A percentile compares a stretch with the other conserved stretches of the same genome.
These are phyloP conservation scores for Collariella sp. DNA, from an alignment of 495 filamentous ascomycete species.

Conservation along the genomic window DNA sequence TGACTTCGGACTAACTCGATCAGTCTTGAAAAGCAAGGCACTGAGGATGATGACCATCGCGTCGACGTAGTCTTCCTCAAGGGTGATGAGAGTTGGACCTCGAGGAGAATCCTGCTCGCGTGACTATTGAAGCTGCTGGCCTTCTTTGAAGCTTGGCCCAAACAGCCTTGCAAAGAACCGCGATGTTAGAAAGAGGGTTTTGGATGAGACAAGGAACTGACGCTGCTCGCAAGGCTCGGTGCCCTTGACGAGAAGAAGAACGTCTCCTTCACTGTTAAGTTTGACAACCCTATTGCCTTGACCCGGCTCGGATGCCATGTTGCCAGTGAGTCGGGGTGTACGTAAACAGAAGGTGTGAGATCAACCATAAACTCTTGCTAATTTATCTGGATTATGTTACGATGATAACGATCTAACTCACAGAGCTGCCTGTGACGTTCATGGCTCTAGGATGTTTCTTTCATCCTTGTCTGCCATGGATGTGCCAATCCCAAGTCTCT, in stretches of 20 bases:
- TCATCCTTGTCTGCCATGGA: no score
- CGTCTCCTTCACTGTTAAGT: not conserved
- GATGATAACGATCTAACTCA: no score
- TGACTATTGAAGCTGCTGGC: not conserved
- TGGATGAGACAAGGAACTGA: not conserved
- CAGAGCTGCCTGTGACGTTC: no score
- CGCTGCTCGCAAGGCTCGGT: not conserved
- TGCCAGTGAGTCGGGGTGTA: no score
- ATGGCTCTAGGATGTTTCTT: no score
- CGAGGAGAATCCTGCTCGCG: not conserved
- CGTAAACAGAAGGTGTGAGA: no score
- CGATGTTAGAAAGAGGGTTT: not conserved
- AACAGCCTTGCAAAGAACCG: not conserved
- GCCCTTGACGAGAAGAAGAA: not conserved
- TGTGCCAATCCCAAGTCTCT: no score
- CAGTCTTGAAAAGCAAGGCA: not conserved
- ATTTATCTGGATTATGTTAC: no score
- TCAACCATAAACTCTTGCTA: no score
- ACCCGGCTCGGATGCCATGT: no score
- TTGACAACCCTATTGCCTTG: not conserved
- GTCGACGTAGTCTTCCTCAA: not conserved
- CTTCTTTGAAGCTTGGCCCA: not conserved
- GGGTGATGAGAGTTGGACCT: not conserved
- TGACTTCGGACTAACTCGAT: not conserved
- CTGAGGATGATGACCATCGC: constrained; percentile 6